Conservation (phyloP, 805 yeast species). For the Myxozyma melibiosi region DNA sequence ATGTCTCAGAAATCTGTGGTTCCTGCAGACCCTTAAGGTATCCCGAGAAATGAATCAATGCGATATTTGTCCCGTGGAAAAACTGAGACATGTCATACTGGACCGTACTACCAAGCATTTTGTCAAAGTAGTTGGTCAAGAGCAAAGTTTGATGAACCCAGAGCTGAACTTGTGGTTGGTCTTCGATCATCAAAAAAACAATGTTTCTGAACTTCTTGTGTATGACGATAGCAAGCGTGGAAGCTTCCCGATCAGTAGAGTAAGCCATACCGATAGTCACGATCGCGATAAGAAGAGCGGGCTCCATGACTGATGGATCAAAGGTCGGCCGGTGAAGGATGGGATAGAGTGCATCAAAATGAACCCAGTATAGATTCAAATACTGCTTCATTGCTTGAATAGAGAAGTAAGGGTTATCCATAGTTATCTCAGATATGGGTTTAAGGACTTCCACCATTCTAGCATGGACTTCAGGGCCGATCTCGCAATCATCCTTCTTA, state of each 20-base stretch:
- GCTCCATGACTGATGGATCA: slow-evolving; percentile 33
- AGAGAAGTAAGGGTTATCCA: slow-evolving; percentile 29
- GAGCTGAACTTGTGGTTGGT: slow-evolving; percentile 39
- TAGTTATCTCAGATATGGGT: slow-evolving; percentile 30
- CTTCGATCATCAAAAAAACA: slow-evolving; percentile 37
- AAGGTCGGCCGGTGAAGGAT: slow-evolving; percentile 47
- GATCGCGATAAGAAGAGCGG: slow-evolving; percentile 38
- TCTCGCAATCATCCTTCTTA: slow-evolving; percentile 8
- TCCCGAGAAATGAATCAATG: slow-evolving; percentile 40
- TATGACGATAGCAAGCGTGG: slow-evolving; percentile 37
- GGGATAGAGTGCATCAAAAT: slow-evolving; percentile 46
- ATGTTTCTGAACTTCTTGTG: slow-evolving; percentile 39
- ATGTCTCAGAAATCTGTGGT: slow-evolving; percentile 30
- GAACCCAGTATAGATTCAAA: slow-evolving; percentile 43
- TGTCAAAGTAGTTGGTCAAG: slow-evolving; percentile 38
- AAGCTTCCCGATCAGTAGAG: slow-evolving; percentile 34
- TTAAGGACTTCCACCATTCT: slow-evolving; percentile 29
- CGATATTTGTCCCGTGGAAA: slow-evolving; percentile 40
- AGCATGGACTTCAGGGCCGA: slow-evolving; percentile 13
- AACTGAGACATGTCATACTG: slow-evolving; percentile 42
- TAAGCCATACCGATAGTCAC: slow-evolving; percentile 42
- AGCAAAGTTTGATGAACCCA: slow-evolving; percentile 40
- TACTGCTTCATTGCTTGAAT: slow-evolving; percentile 33
- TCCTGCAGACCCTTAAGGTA: slow-evolving; percentile 36
- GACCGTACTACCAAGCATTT: slow-evolving; percentile 38